phyloP scores from a whole-genome alignment of 2,329 filamentous ascomycete genomes.

The Exophiala phaeomuriformis region DNA sequence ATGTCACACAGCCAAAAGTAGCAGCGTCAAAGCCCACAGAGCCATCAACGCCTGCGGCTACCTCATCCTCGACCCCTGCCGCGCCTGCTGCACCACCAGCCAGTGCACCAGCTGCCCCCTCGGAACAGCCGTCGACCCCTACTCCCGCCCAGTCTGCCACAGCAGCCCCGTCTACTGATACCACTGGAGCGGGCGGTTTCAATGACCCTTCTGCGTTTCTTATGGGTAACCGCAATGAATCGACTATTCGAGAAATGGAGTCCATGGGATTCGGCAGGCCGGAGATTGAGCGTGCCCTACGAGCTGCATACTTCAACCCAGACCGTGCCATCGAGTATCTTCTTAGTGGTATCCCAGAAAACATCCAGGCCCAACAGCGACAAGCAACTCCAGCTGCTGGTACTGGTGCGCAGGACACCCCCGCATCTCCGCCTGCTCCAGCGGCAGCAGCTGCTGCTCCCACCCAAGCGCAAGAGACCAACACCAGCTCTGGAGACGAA shows the following conservation, averaged over 20 bases:
- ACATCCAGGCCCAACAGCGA: constrained; percentile 64
- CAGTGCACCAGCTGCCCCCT: constrained; percentile 52
- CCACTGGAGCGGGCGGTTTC: constrained; percentile 44
- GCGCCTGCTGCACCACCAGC: constrained; percentile 42
- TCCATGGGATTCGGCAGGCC: constrained; percentile 88
- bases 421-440: constrained; percentile 34
- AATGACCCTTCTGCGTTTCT: constrained; percentile 75
- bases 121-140: constrained; percentile 43
- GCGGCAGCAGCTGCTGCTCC: constrained; percentile 29
- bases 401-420: constrained; percentile 6
- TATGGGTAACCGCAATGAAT: constrained; percentile 73
- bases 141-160: constrained; percentile 37
- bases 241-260: constrained; percentile 86
- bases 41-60: constrained; percentile 47
- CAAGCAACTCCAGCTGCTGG: constrained; percentile 35
- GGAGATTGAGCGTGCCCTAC: constrained; percentile 89
- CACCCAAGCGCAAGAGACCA: constrained; percentile 28
- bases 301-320: constrained; percentile 92
- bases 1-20: constrained; percentile 59
- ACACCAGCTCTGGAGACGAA: constrained; percentile 48
- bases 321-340: constrained; percentile 97
- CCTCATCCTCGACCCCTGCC: constrained; percentile 46
- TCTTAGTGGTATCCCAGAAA: constrained; percentile 83
- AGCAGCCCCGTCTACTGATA: constrained; percentile 41
- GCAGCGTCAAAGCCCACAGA: constrained; percentile 42